phyloP scores from a whole-genome alignment of 2,329 filamentous ascomycete genomes.

The Ploettnerulaceae sp. region DNA sequence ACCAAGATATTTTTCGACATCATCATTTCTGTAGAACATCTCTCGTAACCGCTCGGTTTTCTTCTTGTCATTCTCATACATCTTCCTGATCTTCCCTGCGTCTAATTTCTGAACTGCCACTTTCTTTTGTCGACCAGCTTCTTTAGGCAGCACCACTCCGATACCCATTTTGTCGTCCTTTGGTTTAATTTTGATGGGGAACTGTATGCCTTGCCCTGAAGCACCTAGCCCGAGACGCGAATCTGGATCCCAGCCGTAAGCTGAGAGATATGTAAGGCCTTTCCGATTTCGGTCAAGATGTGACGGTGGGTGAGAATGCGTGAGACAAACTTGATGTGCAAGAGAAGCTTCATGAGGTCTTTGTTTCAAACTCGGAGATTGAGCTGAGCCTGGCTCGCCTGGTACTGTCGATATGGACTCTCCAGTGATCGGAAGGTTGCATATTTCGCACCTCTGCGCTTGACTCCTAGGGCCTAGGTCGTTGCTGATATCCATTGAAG shows the following conservation, averaged over 20 bases:
- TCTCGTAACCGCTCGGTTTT: slow-evolving; percentile 59
- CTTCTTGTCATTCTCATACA: slow-evolving; percentile 56
- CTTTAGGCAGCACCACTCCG: slow-evolving; percentile 46
- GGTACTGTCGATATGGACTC: not conserved
- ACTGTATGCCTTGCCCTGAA: slow-evolving; percentile 62
- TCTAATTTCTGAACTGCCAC: slow-evolving; percentile 51
- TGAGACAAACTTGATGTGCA: slow-evolving; percentile 65
- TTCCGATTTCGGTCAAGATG: slow-evolving; percentile 65
- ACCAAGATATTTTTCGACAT: slow-evolving; percentile 62
- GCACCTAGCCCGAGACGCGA: slow-evolving; percentile 66
- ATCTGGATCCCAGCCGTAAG: slow-evolving; percentile 72
- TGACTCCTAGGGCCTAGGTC: not conserved
- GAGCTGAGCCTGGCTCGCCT: not conserved
- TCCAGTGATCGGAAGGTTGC: slow-evolving; percentile 48
- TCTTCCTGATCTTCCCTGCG: slow-evolving; percentile 63
- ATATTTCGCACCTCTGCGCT: slow-evolving; percentile 47
- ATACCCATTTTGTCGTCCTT: slow-evolving; percentile 75
- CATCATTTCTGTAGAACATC: slow-evolving; percentile 70
- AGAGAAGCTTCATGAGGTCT: slow-evolving; percentile 54
- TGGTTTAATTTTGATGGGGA: slow-evolving; percentile 63
- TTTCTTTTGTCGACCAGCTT: slow-evolving; percentile 35
- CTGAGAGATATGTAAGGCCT: slow-evolving; percentile 60
- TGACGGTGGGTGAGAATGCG: slow-evolving; percentile 68
- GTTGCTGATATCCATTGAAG: not conserved
- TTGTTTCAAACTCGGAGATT: slow-evolving; percentile 26